These are phyloP conservation scores for Cyberlindnera mrakii DNA, from an alignment of 805 yeast genomes.

Conservation along the genomic window DNA sequence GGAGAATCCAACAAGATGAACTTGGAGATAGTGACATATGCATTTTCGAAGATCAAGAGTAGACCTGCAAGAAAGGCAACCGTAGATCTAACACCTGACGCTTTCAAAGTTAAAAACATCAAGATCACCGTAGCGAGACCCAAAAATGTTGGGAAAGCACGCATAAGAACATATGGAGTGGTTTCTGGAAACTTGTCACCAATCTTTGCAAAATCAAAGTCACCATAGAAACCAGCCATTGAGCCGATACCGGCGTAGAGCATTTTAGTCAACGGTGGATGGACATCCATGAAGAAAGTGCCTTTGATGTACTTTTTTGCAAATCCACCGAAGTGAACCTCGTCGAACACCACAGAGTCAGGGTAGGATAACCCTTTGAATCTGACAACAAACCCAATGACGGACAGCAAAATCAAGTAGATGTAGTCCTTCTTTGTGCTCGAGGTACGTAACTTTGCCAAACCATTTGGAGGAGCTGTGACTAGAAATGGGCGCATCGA, in stretches of 20 bases:
- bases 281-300: constrained; percentile 63
- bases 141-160: constrained; percentile 60
- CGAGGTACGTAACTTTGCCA: constrained; percentile 37
- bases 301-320: constrained; percentile 74
- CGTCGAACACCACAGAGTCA: constrained; percentile 82
- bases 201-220: constrained; percentile 59
- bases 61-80: constrained; percentile 54
- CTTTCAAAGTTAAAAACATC: constrained; percentile 61
- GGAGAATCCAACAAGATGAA: constrained; percentile 75
- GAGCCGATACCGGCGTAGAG: constrained; percentile 65
- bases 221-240: constrained; percentile 67
- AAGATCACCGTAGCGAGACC: constrained; percentile 66
- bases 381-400: constrained; percentile 54
- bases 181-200: constrained; percentile 55
- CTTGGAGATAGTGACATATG: constrained; percentile 65
- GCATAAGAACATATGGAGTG: constrained; percentile 62
- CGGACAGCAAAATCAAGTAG: constrained; percentile 37
- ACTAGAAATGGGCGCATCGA: constrained; percentile 46
- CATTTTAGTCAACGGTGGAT: constrained; percentile 78
- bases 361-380: constrained; percentile 60
- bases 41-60: constrained; percentile 58
- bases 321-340: constrained; percentile 95
- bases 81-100: constrained; percentile 63
- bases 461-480: constrained; percentile 40
- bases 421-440: constrained; percentile 31